Percentiles rank a stretch among this genome's conserved stretches.
Conservation (phyloP, 2,329 filamentous ascomycete species). For the Exophiala bonariae region DNA sequence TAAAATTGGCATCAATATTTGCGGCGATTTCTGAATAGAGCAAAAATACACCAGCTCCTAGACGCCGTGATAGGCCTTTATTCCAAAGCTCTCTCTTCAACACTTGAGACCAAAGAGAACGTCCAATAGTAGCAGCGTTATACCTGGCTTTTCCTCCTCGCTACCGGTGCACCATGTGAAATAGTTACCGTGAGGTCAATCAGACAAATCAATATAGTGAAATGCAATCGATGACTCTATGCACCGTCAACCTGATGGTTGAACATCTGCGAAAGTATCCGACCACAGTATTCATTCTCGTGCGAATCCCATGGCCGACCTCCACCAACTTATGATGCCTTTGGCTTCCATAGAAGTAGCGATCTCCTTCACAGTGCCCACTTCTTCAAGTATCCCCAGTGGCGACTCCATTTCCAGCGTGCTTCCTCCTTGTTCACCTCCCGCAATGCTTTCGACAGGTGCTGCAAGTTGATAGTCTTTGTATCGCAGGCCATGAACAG, state of each 20-base stretch:
- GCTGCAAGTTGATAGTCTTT: constrained; percentile 69
- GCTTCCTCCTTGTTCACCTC: background rate
- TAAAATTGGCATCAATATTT: constrained; percentile 1
- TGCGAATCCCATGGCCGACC: constrained; percentile 62
- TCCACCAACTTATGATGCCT: constrained; percentile 66
- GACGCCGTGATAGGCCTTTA: too few relatives aligned
- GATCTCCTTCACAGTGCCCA: constrained; percentile 65
- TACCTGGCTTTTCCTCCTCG: too few relatives aligned
- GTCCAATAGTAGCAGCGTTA: too few relatives aligned
- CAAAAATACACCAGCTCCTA: too few relatives aligned
- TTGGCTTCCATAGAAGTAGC: constrained; percentile 60
- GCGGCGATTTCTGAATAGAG: background rate
- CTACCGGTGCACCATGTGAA: too few relatives aligned
- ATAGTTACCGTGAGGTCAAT: too few relatives aligned
- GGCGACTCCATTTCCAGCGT: background rate
- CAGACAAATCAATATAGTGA: too few relatives aligned
- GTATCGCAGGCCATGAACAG: constrained; percentile 65
- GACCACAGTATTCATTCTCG: constrained; percentile 12
- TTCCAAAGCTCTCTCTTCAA: too few relatives aligned
- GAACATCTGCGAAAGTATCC: too few relatives aligned
- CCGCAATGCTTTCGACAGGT: constrained; percentile 48
- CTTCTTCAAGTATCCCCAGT: constrained; percentile 52
- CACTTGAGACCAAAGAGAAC: too few relatives aligned
- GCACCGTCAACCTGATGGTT: too few relatives aligned
- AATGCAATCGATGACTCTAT: too few relatives aligned